phyloP scores from a whole-genome alignment of 768 basidiomycete species.

The Hortiboletus flavorubellus region DNA sequence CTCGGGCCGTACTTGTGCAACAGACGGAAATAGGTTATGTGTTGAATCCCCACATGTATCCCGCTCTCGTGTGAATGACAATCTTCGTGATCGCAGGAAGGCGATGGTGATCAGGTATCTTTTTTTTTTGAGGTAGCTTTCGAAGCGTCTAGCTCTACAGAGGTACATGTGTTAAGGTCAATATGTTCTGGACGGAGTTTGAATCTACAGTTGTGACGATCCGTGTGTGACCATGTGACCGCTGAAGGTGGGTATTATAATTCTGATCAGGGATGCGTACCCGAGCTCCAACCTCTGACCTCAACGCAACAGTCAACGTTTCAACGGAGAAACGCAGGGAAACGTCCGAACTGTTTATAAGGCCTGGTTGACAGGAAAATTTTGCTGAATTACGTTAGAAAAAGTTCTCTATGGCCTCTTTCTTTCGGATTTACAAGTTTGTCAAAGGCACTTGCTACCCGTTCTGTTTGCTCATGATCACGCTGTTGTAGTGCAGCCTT shows the following conservation, averaged over 20 bases:
- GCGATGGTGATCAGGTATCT: neutral
- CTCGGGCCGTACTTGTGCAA: too few relatives aligned
- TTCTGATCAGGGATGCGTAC: too few relatives aligned
- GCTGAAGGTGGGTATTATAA: too few relatives aligned
- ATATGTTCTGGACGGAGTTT: too few relatives aligned
- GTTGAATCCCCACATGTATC: neutral
- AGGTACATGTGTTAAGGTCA: too few relatives aligned
- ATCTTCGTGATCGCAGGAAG: neutral
- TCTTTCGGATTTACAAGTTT: constrained; percentile 44
- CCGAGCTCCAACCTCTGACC: too few relatives aligned
- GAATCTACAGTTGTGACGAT: too few relatives aligned
- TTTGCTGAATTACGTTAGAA: neutral
- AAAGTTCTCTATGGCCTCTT: constrained; percentile 36
- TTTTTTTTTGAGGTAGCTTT: neutral
- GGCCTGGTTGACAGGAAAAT: neutral
- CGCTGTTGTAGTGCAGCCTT: constrained; percentile 47
- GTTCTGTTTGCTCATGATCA: constrained; percentile 8
- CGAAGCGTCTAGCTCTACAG: neutral
- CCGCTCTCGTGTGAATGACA: neutral
- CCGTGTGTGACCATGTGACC: too few relatives aligned
- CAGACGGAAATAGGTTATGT: neutral
- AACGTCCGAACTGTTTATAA: neutral
- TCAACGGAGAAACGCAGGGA: neutral
- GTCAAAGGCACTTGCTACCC: constrained; percentile 6
- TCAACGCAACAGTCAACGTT: too few relatives aligned